Conservation (phyloP, 2,329 filamentous ascomycete genomes). For the Sarocladium kiliense region DNA sequence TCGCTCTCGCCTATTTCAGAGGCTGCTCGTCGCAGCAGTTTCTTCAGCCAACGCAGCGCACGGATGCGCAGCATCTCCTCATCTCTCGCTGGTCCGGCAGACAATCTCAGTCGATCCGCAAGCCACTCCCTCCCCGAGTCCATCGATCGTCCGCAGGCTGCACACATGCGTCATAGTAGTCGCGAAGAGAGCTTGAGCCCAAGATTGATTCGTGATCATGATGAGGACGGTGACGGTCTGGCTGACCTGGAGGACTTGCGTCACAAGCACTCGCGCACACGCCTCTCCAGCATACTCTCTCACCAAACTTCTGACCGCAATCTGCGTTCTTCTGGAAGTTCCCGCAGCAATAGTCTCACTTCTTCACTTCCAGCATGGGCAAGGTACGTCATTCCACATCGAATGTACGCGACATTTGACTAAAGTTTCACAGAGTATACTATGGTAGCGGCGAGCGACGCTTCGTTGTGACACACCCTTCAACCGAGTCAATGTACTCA, state of each 20-base stretch:
- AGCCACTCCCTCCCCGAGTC: slow-evolving; percentile 35
- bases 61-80: slow-evolving; percentile 55
- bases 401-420: slow-evolving; percentile 9
- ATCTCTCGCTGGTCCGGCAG: slow-evolving; percentile 40
- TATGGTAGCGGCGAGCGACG: slow-evolving; percentile 62
- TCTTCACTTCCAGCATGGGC: slow-evolving; percentile 50
- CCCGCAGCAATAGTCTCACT: slow-evolving; percentile 40
- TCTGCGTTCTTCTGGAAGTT: slow-evolving; percentile 47
- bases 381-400: slow-evolving; percentile 18
- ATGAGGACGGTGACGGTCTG: slow-evolving; percentile 60
- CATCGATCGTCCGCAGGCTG: slow-evolving; percentile 44
- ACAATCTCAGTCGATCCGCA: slow-evolving; percentile 19
- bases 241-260: slow-evolving; percentile 52
- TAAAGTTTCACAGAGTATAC: slow-evolving; percentile 42
- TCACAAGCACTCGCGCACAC: slow-evolving; percentile 47
- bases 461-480: slow-evolving; percentile 39
- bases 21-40: slow-evolving; percentile 43
- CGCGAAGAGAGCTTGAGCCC: slow-evolving; percentile 30
- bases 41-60: slow-evolving; percentile 45
- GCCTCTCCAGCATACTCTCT: slow-evolving; percentile 46
- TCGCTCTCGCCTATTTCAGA: slow-evolving; percentile 39
- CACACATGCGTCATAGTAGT: slow-evolving; percentile 32
- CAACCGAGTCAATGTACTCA: slow-evolving; percentile 41
- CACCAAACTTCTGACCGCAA: slow-evolving; percentile 46
- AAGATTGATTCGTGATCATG: slow-evolving; percentile 50